These are phyloP conservation scores for Malassezia dermatis DNA, from an alignment of 1,284 basidiomycete species.

Conservation along the genomic window DNA sequence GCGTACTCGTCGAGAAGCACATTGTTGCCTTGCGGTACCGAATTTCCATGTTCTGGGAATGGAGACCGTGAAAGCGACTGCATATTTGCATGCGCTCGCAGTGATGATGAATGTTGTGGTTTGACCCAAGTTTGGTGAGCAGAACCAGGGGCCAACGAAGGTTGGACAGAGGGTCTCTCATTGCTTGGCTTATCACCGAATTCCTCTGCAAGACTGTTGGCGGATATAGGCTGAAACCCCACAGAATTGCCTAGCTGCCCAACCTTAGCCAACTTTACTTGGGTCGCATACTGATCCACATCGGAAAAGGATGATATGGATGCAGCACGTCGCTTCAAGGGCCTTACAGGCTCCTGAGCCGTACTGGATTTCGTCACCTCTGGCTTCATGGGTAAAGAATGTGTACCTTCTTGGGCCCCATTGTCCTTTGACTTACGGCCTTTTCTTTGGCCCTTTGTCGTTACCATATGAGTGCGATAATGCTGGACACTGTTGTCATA, in stretches of 20 bases:
- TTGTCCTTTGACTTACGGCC: neutral
- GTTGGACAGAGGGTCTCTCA: neutral
- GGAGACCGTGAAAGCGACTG: neutral
- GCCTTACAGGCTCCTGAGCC: neutral
- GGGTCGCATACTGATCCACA: neutral
- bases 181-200: neutral
- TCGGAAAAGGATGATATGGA: neutral
- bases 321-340: neutral
- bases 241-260: neutral
- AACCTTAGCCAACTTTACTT: neutral
- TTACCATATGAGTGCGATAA: slow-evolving; percentile 43
- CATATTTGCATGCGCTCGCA: neutral
- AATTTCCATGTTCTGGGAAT: neutral
- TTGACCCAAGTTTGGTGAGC: neutral
- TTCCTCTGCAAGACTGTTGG: neutral
- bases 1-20: neutral
- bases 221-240: neutral
- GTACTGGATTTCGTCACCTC: neutral
- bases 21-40: neutral
- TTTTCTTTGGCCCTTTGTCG: slow-evolving; percentile 30
- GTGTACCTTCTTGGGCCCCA: neutral
- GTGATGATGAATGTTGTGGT: neutral
- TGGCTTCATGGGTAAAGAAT: neutral
- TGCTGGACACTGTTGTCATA: slow-evolving; percentile 47
- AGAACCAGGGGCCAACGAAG: neutral